phyloP scores from a whole-genome alignment of 768 basidiomycete species.

The Xanthoconium stramineum region DNA sequence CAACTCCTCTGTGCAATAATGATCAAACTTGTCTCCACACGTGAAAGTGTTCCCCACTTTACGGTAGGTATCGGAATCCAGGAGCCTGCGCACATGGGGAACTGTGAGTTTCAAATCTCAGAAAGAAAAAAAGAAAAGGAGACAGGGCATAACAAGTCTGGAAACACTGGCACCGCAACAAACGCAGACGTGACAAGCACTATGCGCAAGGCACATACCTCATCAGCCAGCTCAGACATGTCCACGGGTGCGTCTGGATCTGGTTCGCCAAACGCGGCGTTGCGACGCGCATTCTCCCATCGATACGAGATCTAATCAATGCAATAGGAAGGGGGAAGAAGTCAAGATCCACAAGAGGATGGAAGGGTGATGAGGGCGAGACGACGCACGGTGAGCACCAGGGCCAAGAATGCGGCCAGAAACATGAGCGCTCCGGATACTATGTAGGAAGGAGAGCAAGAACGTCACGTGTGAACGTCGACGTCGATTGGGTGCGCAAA shows the following conservation, averaged over 20 bases:
- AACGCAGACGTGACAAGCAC: neutral
- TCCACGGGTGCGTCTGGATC: slow-evolving; percentile 51
- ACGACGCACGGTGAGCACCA: slow-evolving; percentile 20
- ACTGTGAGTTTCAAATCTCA: neutral
- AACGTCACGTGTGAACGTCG: too few species aligned
- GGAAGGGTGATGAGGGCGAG: too few species aligned
- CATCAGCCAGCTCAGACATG: slow-evolving; percentile 62
- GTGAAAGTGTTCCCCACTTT: too few species aligned
- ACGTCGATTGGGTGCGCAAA: neutral
- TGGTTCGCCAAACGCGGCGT: slow-evolving; percentile 51
- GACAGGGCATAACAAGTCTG: too few species aligned
- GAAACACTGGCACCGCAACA: too few species aligned
- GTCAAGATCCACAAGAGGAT: too few species aligned
- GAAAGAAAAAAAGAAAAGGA: too few species aligned
- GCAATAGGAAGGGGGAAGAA: too few species aligned
- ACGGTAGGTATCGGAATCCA: slow-evolving; percentile 54
- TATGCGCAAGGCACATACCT: slow-evolving; percentile 27
- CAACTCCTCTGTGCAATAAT: too few species aligned
- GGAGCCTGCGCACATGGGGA: slow-evolving; percentile 44
- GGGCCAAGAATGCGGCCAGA: slow-evolving; percentile 14
- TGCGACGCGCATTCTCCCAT: slow-evolving; percentile 54
- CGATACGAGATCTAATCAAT: slow-evolving; percentile 55
- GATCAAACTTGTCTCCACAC: too few species aligned
- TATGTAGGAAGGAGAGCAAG: too few species aligned
- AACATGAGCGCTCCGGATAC: slow-evolving; percentile 27